Evolutionary conservation across 371 early-diverging fungal species (phyloP).

Genomic region (Thermomucor indicae-seudaticae): DNA sequence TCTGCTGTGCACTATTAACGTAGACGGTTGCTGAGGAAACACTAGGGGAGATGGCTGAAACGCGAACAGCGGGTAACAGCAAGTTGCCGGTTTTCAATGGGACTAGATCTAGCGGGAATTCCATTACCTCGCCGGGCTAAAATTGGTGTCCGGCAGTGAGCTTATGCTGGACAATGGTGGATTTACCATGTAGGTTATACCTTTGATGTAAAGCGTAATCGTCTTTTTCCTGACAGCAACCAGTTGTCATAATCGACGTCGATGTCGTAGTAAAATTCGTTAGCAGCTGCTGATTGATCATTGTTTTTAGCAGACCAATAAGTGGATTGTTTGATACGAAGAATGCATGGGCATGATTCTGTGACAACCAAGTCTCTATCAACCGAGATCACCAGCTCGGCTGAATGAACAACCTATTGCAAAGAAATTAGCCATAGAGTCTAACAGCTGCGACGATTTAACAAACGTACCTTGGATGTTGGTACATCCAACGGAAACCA

Average conservation of each 20-base stretch:
- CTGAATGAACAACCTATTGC: slow-evolving; percentile 48
- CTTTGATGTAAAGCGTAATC: slow-evolving; percentile 57
- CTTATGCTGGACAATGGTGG: background rate
- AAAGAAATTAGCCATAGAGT: background rate
- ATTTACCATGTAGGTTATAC: slow-evolving; percentile 20
- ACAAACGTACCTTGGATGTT: slow-evolving; percentile 35
- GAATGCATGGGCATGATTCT: slow-evolving; percentile 49
- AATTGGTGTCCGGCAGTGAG: background rate
- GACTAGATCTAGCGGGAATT: slow-evolving; percentile 54
- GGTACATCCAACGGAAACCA: slow-evolving; percentile 53
- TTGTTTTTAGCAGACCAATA: slow-evolving; percentile 43
- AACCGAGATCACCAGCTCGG: slow-evolving; percentile 48
- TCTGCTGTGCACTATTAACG: slow-evolving; percentile 60
- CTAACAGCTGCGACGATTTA: background rate
- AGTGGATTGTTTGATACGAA: slow-evolving; percentile 55
- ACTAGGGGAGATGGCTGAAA: slow-evolving; percentile 45
- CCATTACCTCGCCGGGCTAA: slow-evolving; percentile 49
- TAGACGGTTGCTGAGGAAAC: slow-evolving; percentile 56
- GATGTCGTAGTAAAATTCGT: slow-evolving; percentile 62
- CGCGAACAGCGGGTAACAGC: slow-evolving; percentile 51
- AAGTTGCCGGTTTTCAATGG: slow-evolving; percentile 67
- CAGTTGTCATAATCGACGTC: slow-evolving; percentile 67
- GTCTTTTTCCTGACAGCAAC: slow-evolving; percentile 65
- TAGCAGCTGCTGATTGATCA: slow-evolving; percentile 13
- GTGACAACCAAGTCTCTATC: slow-evolving; percentile 48